Conservation (phyloP, 192 early-diverging fungal species). For the Anaeromyces robustus region DNA sequence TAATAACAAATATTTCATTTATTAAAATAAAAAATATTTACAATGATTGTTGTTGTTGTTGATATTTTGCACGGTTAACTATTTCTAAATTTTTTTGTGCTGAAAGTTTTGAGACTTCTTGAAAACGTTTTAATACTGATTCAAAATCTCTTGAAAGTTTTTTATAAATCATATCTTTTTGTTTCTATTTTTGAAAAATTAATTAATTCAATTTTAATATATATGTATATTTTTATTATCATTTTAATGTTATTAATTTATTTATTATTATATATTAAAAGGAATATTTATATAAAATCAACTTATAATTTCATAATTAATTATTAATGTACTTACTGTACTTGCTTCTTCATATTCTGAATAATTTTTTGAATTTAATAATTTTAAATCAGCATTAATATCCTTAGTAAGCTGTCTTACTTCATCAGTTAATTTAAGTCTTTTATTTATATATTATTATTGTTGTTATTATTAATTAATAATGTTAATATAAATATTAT, state of each 20-base stretch:
- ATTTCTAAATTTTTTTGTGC: conserved; percentile 72
- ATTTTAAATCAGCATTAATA: neutral
- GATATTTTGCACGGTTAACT: conserved; percentile 50
- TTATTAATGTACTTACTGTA: neutral
- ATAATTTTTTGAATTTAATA: neutral
- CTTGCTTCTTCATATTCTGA: neutral
- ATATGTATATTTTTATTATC: too few relatives aligned
- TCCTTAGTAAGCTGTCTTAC: neutral
- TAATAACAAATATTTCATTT: too few relatives aligned
- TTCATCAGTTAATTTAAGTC: neutral
- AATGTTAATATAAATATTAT: too few relatives aligned
- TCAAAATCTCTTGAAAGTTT: conserved; percentile 93
- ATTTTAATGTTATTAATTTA: too few relatives aligned
- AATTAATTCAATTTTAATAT: too few relatives aligned
- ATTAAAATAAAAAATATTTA: conserved; percentile 3
- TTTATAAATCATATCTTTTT: conserved; percentile 74
- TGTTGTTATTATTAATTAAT: neutral
- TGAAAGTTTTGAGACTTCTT: conserved; percentile 62
- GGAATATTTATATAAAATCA: too few relatives aligned
- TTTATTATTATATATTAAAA: too few relatives aligned
- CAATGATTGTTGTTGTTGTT: conserved; percentile 11
- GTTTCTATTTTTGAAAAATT: too few relatives aligned
- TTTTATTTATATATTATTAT: neutral
- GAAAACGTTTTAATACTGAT: conserved; percentile 76
- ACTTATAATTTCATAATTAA: too few relatives aligned